Evolutionary conservation across 1,284 basidiomycete species (phyloP).

Genomic region (Malassezia japonica): DNA sequence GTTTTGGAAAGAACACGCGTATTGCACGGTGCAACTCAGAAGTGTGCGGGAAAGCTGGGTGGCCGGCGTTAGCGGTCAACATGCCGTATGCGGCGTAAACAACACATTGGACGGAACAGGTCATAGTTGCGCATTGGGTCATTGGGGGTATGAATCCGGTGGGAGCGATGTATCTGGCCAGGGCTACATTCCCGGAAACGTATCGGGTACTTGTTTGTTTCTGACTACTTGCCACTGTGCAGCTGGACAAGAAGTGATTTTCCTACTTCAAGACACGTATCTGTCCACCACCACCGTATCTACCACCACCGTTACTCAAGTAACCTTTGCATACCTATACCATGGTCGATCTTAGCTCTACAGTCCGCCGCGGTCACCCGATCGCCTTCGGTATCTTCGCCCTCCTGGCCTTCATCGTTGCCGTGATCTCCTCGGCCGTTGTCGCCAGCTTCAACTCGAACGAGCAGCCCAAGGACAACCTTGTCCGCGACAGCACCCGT

Average conservation of each 20-base stretch:
- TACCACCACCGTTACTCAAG: too few relatives aligned
- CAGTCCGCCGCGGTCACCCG: constrained; percentile 39
- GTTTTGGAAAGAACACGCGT: neutral
- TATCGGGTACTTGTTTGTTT: constrained; percentile 1
- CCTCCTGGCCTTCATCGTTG: constrained; percentile 36
- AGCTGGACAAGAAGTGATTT: neutral
- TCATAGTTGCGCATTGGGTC: neutral
- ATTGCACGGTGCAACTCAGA: neutral
- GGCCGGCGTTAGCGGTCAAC: neutral
- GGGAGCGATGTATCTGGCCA: neutral
- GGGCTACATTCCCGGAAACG: neutral
- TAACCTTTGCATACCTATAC: neutral
- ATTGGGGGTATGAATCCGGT: neutral
- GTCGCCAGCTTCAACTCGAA: constrained; percentile 38
- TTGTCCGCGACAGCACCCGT: constrained; percentile 29
- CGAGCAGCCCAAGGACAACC: constrained; percentile 21
- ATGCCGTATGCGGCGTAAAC: neutral
- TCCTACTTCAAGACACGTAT: neutral
- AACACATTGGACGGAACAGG: neutral
- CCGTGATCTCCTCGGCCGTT: constrained; percentile 38
- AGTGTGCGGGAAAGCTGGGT: neutral
- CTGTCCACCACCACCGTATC: too few relatives aligned
- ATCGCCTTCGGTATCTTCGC: constrained; percentile 36
- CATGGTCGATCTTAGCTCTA: constrained; percentile 15
- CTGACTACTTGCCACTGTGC: neutral